Evolutionary conservation across 495 filamentous ascomycete genomes (phyloP), one percentile per base, ranked within the genome.

Genomic region (Trichoderma asperelloides): DNA sequence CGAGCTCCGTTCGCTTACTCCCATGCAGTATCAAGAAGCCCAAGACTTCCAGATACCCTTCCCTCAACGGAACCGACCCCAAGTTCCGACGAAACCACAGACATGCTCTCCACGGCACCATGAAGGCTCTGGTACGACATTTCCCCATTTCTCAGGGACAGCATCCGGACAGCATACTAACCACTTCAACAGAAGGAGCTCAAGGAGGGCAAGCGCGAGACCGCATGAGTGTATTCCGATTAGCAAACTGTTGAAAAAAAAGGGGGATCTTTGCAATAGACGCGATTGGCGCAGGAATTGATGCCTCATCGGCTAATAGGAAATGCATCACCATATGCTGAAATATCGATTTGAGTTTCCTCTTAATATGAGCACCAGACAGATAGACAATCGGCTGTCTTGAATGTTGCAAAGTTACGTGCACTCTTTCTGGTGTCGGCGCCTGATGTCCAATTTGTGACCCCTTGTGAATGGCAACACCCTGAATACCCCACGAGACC

Each of bases 61-160:
- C 94, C 76, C 88, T 98, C 73, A 97, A 97, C 75, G 95, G 95
- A 78, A 96, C 94, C 76, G 95, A 98, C 85, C 92, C 95, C 78
- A 98, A 98, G 88, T 98, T 98, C 87, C 89, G 95, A 80, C 87
- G 95, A 82, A 98, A 98, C 86, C 96, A 98, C 85, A 91, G 92
- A 81, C 93, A 98, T 88, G 96, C 96, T 78, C 91, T 97, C 39
- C 96, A 97, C 83, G 95, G 95, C 77, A 99, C 96, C 74, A 91
- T 90, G 86, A 96, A 90, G 86, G 96, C 96, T 76, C 82, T 99
- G 83, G 95, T 98, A 88, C 76, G 92, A 87, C 69, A 57, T 72
- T 72, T 64, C 66, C 67, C 23, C 45, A 67, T 66, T 25, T 23
- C 49, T 21, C 60, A 39, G 65, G 45, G 16, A 21, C 16, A 49